These are phyloP conservation scores for Fusarium veterinarium DNA, from an alignment of 2,329 filamentous ascomycete genomes.

Conservation along the genomic window DNA sequence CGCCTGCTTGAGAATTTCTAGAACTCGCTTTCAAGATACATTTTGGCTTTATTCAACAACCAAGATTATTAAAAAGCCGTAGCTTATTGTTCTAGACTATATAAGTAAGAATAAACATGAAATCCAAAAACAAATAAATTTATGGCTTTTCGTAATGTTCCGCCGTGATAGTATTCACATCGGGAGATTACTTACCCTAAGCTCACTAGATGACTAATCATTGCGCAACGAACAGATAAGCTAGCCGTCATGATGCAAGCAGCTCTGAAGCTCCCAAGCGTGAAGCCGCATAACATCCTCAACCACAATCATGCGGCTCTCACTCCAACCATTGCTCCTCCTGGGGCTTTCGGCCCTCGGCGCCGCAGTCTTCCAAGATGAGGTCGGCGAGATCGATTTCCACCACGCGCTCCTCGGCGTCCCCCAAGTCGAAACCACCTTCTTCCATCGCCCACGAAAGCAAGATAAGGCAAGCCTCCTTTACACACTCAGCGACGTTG, in stretches of 20 bases:
- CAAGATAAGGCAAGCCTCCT: constrained; percentile 88
- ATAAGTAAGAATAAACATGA: fast-evolving
- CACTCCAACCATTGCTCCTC: constrained; percentile 51
- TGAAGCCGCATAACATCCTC: constrained; percentile 41
- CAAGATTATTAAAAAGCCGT: background rate
- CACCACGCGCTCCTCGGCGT: constrained; percentile 90
- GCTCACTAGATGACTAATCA: constrained; percentile 41
- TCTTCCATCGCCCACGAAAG: constrained; percentile 89
- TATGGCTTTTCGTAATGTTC: too few relatives aligned
- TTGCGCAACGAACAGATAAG: constrained; percentile 43
- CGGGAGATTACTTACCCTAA: constrained; percentile 10
- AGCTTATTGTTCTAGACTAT: fast-evolving
- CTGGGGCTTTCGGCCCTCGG: constrained; percentile 57
- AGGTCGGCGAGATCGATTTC: constrained; percentile 92
- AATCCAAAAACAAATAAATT: background rate
- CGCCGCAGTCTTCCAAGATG: constrained; percentile 83
- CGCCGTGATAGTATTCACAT: too few relatives aligned
- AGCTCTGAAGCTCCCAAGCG: constrained; percentile 40
- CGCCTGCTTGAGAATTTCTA: too few relatives aligned
- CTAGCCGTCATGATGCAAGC: constrained; percentile 38
- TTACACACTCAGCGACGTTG: constrained; percentile 89
- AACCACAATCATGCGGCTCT: constrained; percentile 50
- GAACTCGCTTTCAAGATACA: too few relatives aligned
- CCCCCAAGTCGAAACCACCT: constrained; percentile 84
- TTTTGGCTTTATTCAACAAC: background rate